These are phyloP conservation scores for Piedraia hortae DNA, from an alignment of 2,329 filamentous ascomycete genomes.

Conservation along the genomic window DNA sequence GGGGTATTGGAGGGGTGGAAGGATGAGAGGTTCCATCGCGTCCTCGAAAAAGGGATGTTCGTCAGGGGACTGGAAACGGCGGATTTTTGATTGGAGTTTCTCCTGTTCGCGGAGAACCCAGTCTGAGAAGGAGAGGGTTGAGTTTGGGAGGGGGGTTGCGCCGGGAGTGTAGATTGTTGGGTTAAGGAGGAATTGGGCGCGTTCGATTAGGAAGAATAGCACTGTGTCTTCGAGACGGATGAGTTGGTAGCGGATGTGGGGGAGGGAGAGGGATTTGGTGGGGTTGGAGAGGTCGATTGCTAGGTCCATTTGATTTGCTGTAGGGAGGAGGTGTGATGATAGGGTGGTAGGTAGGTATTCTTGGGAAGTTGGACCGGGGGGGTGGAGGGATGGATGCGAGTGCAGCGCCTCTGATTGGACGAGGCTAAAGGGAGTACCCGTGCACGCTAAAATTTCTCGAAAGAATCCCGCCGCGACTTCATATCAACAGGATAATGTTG, in stretches of 20 bases:
- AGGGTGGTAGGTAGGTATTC: too few species aligned
- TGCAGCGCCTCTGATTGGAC: too few species aligned
- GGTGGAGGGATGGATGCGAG: too few species aligned
- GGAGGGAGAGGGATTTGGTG: constrained; percentile 61
- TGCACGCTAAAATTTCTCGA: too few species aligned
- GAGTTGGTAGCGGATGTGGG: constrained; percentile 51
- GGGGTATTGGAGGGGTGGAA: constrained; percentile 74
- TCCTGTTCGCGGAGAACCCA: constrained; percentile 85
- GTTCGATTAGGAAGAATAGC: constrained; percentile 86
- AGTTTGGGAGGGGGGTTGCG: constrained; percentile 50
- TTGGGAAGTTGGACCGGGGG: too few species aligned
- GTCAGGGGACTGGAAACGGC: constrained; percentile 85
- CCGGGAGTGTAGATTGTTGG: constrained; percentile 59
- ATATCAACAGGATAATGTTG: too few species aligned
- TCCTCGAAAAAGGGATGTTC: constrained; percentile 93
- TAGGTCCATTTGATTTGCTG: constrained; percentile 45
- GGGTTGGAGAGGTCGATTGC: constrained; percentile 70
- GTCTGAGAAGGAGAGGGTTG: constrained; percentile 59
- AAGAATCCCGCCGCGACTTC: too few species aligned
- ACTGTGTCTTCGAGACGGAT: constrained; percentile 96
- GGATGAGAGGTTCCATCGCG: constrained; percentile 48
- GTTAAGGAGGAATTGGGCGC: constrained; percentile 91
- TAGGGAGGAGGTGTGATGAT: constrained; percentile 1
- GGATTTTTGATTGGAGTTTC: constrained; percentile 68
- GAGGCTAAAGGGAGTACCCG: too few species aligned